Base-by-base conservation (phyloP, 2,329 filamentous ascomycete species). In the Aureobasidium sp. region DNA sequence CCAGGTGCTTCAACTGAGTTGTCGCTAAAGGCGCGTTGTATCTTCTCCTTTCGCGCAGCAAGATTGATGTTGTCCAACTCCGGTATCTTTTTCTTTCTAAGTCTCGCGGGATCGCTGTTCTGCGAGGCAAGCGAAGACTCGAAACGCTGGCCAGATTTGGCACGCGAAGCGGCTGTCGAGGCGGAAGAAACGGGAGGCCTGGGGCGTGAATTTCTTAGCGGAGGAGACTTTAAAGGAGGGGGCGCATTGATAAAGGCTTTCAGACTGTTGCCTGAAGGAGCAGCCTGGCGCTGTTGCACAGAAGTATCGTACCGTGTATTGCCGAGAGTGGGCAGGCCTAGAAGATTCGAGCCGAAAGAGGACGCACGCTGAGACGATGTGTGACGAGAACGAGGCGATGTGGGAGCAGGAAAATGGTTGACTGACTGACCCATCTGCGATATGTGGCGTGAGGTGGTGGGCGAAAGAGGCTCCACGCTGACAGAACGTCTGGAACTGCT, bases 11-110 rank as follows among this genome's bases (percentile, higher is more conserved):
- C 43, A 68, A 65, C 69, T 65, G 67, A 60, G 17, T 88, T 90
- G 71, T 89, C 90, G 68, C 86, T 92, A 73, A 95, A 93, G 15
- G 90, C 91, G 62, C 91, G 84, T 68, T 92, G 88, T 69, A 96
- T 95, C 64, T 87, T 86, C 70, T 91, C 87, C 68, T 92, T 83
- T 56, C 90, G 84, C 67, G 90, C 89, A 64, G 88, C 90, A 71
- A 95, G 94, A 74, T 96, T 90, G 59, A 95, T 89, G 64, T 88
- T 87, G 1, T 87, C 87, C 63, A 92, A 69, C 69, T 85, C 82
- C n/a, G 82, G 82, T 37, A 83, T 78, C 66, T 76, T 78, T 65
- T 57, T 64, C 56, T 46, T 62, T 20, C 51, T 20, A n/a, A 29
- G 43, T 43, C 34, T 65, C 73, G 13, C 15, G 9, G 32, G 29